A percentile compares a stretch with the other conserved stretches of the same genome.
phyloP scores from a whole-genome alignment of 371 early-diverging fungal genomes.

The Lichtheimia ramosa region DNA sequence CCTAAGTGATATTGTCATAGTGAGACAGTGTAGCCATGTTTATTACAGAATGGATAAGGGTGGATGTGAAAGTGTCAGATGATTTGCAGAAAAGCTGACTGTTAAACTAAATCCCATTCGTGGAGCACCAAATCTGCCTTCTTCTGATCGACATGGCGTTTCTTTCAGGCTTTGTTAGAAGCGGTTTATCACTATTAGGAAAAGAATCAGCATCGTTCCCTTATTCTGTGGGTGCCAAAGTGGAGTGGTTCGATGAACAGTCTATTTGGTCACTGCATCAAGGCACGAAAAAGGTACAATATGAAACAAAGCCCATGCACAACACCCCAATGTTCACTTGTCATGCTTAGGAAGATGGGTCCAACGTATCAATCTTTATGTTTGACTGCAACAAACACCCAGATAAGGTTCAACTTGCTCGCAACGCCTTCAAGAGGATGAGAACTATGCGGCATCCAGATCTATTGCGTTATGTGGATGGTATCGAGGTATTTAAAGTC shows the following conservation, averaged over 20 bases:
- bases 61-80: too few relatives aligned
- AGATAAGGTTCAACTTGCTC: conserved; percentile 76
- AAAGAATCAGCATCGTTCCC: conserved; percentile 72
- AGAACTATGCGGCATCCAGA: conserved; percentile 93
- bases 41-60: too few relatives aligned
- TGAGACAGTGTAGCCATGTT: too few relatives aligned
- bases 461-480: conserved; percentile 81
- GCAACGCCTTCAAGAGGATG: conserved; percentile 85
- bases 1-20: too few relatives aligned
- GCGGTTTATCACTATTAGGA: conserved; percentile 72
- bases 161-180: conserved; percentile 62
- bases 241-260: conserved; percentile 61
- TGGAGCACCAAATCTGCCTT: too few relatives aligned
- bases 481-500: conserved; percentile 70
- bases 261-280: conserved; percentile 80
- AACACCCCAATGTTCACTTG: background rate
- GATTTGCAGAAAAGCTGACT: too few relatives aligned
- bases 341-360: conserved; percentile 61
- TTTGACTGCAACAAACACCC: conserved; percentile 71
- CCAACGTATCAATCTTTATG: conserved; percentile 85
- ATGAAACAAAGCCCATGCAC: too few relatives aligned
- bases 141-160: conserved; percentile 37
- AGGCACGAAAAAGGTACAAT: conserved; percentile 75
- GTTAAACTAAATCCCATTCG: too few relatives aligned
- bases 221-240: conserved; percentile 74